Evolutionary conservation across 768 basidiomycete species (phyloP).

Genomic region (Lactarius vividus): DNA sequence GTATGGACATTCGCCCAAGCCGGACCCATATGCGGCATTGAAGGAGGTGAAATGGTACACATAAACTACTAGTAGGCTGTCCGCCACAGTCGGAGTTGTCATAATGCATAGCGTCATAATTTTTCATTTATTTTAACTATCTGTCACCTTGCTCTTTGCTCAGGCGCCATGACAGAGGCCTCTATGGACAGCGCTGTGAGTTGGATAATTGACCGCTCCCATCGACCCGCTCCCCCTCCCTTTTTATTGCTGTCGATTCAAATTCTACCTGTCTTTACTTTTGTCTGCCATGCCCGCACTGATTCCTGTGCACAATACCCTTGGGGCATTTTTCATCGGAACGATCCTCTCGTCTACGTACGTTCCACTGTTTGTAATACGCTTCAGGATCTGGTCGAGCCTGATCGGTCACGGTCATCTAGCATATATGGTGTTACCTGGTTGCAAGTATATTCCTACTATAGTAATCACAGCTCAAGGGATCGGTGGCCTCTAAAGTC

Average conservation of each 20-base stretch:
- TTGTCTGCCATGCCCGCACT: background rate
- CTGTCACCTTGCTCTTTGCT: background rate
- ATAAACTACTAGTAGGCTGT: background rate
- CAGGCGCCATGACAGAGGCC: background rate
- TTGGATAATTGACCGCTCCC: background rate
- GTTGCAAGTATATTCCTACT: constrained; percentile 12
- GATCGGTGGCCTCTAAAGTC: background rate
- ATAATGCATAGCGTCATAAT: too few species aligned
- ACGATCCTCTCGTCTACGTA: constrained; percentile 4
- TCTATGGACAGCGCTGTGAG: background rate
- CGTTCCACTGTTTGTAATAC: too few species aligned
- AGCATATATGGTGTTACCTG: constrained; percentile 9
- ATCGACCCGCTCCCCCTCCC: background rate
- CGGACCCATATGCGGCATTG: constrained; percentile 53
- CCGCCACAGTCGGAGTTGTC: too few species aligned
- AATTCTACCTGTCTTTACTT: background rate
- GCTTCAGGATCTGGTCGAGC: background rate
- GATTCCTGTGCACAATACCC: background rate
- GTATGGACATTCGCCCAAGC: constrained; percentile 52
- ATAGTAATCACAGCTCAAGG: background rate
- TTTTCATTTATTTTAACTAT: background rate
- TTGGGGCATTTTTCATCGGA: background rate
- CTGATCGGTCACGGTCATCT: background rate
- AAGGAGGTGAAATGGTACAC: constrained; percentile 35
- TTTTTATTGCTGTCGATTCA: background rate